These are phyloP conservation scores for Trichophyton benhamiae DNA, from an alignment of 2,329 filamentous ascomycete genomes.

Conservation along the genomic window DNA sequence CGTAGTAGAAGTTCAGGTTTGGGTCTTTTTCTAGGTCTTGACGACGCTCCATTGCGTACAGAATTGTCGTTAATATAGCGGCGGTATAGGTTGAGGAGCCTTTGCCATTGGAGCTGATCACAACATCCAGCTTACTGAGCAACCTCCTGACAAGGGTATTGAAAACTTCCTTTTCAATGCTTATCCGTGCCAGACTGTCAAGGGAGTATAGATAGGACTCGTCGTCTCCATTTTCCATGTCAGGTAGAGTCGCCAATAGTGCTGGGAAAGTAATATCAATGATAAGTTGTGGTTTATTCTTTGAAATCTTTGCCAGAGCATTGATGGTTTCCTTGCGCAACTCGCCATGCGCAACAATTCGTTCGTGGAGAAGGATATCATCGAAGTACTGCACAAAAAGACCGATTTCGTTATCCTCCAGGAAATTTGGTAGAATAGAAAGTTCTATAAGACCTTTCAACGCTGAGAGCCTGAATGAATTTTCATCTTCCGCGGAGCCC, in stretches of 20 bases:
- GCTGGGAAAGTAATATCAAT: constrained; percentile 54
- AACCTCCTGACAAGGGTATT: constrained; percentile 51
- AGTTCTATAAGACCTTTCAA: constrained; percentile 37
- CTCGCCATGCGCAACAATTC: constrained; percentile 41
- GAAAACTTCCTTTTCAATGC: constrained; percentile 49
- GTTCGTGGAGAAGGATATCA: constrained; percentile 49
- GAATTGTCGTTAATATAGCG: constrained; percentile 47
- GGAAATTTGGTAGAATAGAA: constrained; percentile 35
- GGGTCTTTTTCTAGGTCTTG: constrained; percentile 34
- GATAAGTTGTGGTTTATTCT: constrained; percentile 49
- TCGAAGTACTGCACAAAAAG: constrained; percentile 46
- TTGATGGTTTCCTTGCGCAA: constrained; percentile 47
- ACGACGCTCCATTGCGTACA: constrained; percentile 46
- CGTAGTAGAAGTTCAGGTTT: constrained; percentile 36
- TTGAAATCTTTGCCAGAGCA: constrained; percentile 49
- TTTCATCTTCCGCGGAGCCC: constrained; percentile 40
- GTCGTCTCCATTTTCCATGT: constrained; percentile 38
- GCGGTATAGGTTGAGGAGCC: constrained; percentile 43
- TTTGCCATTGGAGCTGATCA: constrained; percentile 36
- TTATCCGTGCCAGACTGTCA: constrained; percentile 53
- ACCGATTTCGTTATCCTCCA: constrained; percentile 42
- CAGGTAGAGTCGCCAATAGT: constrained; percentile 53
- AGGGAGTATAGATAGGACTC: constrained; percentile 43
- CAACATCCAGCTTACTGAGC: constrained; percentile 48
- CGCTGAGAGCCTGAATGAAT: constrained; percentile 39